Evolutionary conservation across 305 asterid genomes (phyloP).

Genomic region (Rubia peregrina): DNA sequence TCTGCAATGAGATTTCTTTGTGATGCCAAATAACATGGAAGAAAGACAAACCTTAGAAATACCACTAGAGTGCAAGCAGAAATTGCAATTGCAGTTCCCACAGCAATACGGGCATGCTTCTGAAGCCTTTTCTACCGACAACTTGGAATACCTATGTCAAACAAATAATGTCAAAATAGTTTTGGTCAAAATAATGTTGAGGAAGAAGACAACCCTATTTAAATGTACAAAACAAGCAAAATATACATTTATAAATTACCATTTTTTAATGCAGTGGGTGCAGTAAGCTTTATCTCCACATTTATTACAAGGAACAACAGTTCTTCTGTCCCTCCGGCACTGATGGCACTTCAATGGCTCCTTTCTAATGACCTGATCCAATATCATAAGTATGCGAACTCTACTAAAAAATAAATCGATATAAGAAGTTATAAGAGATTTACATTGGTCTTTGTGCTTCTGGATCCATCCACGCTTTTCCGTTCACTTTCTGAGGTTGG

Average conservation of each 20-base stretch:
- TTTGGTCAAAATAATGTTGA: neutral
- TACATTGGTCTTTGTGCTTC: conserved; percentile 10
- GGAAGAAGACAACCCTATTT: neutral
- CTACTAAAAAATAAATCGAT: neutral
- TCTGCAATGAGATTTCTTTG: conserved; percentile 35
- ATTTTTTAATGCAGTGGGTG: conserved; percentile 63
- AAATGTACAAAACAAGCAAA: conserved; percentile 1
- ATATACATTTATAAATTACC: conserved; percentile 35
- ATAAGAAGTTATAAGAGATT: neutral
- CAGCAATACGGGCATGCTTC: conserved; percentile 72
- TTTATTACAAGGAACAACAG: conserved; percentile 62
- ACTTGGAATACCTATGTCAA: conserved; percentile 56
- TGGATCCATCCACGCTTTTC: conserved; percentile 7
- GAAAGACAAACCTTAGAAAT: conserved; percentile 43
- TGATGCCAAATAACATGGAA: conserved; percentile 37
- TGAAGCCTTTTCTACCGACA: conserved; percentile 48
- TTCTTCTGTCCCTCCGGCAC: conserved; percentile 36
- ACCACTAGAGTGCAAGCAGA: conserved; percentile 62
- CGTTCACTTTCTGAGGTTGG: conserved; percentile 7
- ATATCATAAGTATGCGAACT: neutral
- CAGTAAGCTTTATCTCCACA: conserved; percentile 62
- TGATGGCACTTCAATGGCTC: conserved; percentile 17
- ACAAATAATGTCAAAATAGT: neutral
- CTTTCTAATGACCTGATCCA: conserved; percentile 13
- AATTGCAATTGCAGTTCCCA: conserved; percentile 73